Evolutionary conservation across 2,329 filamentous ascomycete genomes (phyloP), one percentile per base, ranked within the genome.

Genomic region (Diaporthe sp.): DNA sequence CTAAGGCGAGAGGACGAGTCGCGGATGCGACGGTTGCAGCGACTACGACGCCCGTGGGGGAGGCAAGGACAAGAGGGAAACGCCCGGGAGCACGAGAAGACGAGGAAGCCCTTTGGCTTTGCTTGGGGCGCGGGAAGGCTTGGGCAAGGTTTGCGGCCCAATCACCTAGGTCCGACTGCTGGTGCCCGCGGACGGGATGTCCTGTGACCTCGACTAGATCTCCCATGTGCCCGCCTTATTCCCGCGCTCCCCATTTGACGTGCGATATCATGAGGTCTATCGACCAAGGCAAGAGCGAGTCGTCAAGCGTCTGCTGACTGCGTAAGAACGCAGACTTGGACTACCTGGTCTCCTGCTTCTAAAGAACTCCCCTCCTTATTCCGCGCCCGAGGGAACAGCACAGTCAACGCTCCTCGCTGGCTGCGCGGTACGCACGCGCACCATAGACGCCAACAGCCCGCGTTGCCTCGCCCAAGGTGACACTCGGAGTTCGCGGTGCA

Each of bases 401-500:
- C 46, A 51, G 15, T n/a, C 10, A 13, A 25, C 44, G 31, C 25
- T 37, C 42, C 19, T 17, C 6, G 37, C 12, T 10, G 37, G 25
- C 22, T 13, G 51, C 25, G 44, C 37, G 57, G 57, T 39, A 42
- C 37, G 39, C 37, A 28, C 37, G 39, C 37, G 25, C 37, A 37
- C 22, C 25, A 31, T 25, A 7, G 25, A 58, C 57, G 44, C 46
- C 58, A 8, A 51, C 71, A 65, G 34, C 46, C 58, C 60, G 71
- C 34, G 46, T n/a, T 53, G 44, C 34, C 58, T 53, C 22, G 13
- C 10, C 44, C 58, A 53, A 42, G 46, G 71, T 67, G 19, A 49
- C 71, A 65, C 37, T 73, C 71, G 71, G 71, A 44, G 71, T 73
- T 37, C 49, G 58, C 71, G 42, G 34, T 73, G 58, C 71, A 73